A percentile compares a stretch with the other conserved stretches of the same genome.
phyloP scores from a whole-genome alignment of 345 rosid species.

The Moricandia arvensis region DNA sequence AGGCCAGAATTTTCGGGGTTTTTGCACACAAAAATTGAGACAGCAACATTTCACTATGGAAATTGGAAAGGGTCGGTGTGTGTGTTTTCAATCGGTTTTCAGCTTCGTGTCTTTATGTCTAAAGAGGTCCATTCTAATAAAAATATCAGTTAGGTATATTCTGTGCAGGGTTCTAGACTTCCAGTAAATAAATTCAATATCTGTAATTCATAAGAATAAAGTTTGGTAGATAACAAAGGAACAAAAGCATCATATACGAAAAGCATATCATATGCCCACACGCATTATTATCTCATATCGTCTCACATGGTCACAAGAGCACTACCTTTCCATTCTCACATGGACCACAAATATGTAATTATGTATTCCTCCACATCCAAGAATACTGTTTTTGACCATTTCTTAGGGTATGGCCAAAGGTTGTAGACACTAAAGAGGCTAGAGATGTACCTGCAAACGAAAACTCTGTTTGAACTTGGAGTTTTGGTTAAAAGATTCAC shows the following conservation, averaged over 20 bases:
- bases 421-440: constrained; percentile 12
- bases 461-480: not conserved
- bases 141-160: constrained; percentile 35
- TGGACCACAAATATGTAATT: constrained; percentile 35
- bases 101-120: constrained; percentile 20
- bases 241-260: constrained; percentile 30
- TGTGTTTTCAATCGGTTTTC: constrained; percentile 36
- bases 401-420: constrained; percentile 18
- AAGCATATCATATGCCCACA: constrained; percentile 33
- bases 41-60: constrained; percentile 25
- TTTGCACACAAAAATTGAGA: constrained; percentile 31
- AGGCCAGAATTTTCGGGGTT: constrained; percentile 20
- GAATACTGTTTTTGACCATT: constrained; percentile 10
- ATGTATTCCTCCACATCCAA: constrained; percentile 19
- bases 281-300: constrained; percentile 28
- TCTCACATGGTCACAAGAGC: constrained; percentile 18
- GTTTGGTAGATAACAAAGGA: constrained; percentile 24
- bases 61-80: constrained; percentile 17
- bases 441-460: constrained; percentile 13
- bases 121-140: constrained; percentile 7
- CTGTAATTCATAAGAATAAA: not conserved
- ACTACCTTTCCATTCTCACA: constrained; percentile 25
- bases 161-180: constrained; percentile 35
- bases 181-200: not conserved
- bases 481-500: not conserved